These are phyloP conservation scores for Paraphoma sp. DNA, from an alignment of 2,329 filamentous ascomycete genomes.

Conservation along the genomic window DNA sequence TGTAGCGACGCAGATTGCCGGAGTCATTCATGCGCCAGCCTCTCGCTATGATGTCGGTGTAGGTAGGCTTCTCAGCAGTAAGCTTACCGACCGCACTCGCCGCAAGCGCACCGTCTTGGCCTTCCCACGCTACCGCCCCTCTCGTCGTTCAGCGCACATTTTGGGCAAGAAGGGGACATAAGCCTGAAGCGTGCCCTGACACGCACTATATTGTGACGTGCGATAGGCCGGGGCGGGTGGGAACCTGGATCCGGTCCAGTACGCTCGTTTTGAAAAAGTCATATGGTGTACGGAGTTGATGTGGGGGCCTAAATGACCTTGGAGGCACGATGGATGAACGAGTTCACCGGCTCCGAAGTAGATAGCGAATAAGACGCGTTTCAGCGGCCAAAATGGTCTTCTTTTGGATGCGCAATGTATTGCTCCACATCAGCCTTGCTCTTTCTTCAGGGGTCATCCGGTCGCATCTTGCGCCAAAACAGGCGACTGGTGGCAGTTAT, in stretches of 20 bases:
- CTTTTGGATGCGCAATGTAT: not conserved
- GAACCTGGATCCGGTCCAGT: not conserved
- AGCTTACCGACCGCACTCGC: slow-evolving; percentile 6
- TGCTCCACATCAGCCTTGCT: slow-evolving; percentile 4
- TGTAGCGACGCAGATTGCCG: slow-evolving; percentile 6
- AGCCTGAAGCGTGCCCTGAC: not conserved
- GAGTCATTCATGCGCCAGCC: slow-evolving; percentile 1
- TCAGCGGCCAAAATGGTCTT: not conserved
- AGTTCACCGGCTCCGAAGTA: slow-evolving; percentile 4
- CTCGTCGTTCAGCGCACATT: slow-evolving; percentile 5
- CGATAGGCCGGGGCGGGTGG: not conserved
- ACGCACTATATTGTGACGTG: not conserved
- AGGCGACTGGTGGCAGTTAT: not conserved
- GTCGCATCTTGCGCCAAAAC: not conserved
- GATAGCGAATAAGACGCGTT: slow-evolving; percentile 8
- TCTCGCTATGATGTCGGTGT: slow-evolving; percentile 1
- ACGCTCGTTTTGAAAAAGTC: slow-evolving; percentile 12
- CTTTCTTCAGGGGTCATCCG: not conserved
- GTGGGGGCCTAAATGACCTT: slow-evolving; percentile 4
- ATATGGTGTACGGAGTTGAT: slow-evolving; percentile 19
- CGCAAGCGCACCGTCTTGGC: slow-evolving; percentile 1
- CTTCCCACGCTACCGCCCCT: slow-evolving; percentile 2
- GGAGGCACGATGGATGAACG: slow-evolving; percentile 1
- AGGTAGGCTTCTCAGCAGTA: slow-evolving; percentile 7
- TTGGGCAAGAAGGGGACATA: slow-evolving; percentile 1